Evolutionary conservation across 768 basidiomycete species (phyloP), one percentile per base, ranked within the genome.

Genomic region (Leccinum uliginosum): DNA sequence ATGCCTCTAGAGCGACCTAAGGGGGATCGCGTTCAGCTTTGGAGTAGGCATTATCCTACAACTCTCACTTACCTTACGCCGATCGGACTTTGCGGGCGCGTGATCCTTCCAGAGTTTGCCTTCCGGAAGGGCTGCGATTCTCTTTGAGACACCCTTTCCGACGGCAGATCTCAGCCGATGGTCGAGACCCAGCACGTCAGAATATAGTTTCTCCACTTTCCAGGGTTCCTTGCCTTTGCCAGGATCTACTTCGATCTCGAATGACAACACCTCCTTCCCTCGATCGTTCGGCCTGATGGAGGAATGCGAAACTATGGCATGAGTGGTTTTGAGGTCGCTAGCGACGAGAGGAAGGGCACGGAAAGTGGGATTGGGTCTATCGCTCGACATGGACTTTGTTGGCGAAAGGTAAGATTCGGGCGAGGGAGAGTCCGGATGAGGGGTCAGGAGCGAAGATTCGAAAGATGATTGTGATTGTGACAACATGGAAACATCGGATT

Each of bases 31-130:
- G 21, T 54, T 60, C 32, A 70, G 59, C 50, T 34, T 53, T 6
- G 7, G 44, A 54, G 26, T 15, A 14, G 11, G 6, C 2, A 6
- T 9, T 11, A 1, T 32, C 7, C 7, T 8, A 34, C 10, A 6
- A 48, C 3, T 30, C 17, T 30, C 8, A 74, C 84, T 63, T 66
- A 91, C 93, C 79, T 98, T 98, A 61, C 96, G 77, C 73, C 96
- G 93, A 77, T 98, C 97, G 44, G 94, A 91, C 76, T 91, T 95
- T 27, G 91, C 92, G 29, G 96, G 96, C 0, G 95, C 94, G 71
- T 96, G 93, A 74, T 98, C 97, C 72, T 85, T 95, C 91, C 96
- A 98, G 9, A 97, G 76, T 71, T 87, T 89, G 24, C 91, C 91
- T 70, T 99, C 97, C 2, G 97, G 97, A 56, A 99, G 71, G 53